Evolutionary conservation across 2,329 filamentous ascomycete species (phyloP), one percentile per base, ranked within the genome.

Genomic region (Lasiodiplodia theobromae): DNA sequence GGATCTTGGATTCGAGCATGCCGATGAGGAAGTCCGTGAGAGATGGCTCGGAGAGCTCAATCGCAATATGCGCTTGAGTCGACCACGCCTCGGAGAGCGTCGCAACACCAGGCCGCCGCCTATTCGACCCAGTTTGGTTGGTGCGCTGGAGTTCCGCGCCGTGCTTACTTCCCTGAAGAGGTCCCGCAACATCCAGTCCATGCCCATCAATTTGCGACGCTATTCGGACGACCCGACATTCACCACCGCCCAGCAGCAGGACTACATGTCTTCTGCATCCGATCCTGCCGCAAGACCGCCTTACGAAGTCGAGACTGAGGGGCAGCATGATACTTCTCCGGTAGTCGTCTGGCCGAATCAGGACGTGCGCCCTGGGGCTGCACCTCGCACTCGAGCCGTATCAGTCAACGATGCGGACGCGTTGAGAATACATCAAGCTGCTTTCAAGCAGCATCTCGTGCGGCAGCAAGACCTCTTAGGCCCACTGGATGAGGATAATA

Each of bases 131-230:
- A 98, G 96, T 82, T 83, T 99, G 57, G 91, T 99, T 3, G 96
- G 96, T 53, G 96, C 93, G 10, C 84, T 99, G 68, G 96, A 99
- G 80, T 99, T 99, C 74, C 88, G 94, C 73, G 95, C 95, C 2
- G 91, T 97, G 3, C 83, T 99, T 56, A 91, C 92, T n/a, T 94
- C 94, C 2, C 82, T 99, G 68, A 90, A 96, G 74, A 92, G 90
- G 71, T 92, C 93, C 68, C 88, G 92, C 75, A 96, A 93, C 71
- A 87, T 92, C 31, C 89, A 90, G 73, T 86, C 91, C 21, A 87
- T 89, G 53, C 87, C 89, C 2, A 89, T 97, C 70, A 86, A 89
- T 71, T 80, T 89, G 28, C 87, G 91, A 69, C 88, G 90, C 73
- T 91, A 91, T 75, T 92, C 91, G 0, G 89, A 92, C 70, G 88